These are phyloP conservation scores for Przewalskia tangutica DNA, from an alignment of 257 asterid genomes.

Conservation along the genomic window DNA sequence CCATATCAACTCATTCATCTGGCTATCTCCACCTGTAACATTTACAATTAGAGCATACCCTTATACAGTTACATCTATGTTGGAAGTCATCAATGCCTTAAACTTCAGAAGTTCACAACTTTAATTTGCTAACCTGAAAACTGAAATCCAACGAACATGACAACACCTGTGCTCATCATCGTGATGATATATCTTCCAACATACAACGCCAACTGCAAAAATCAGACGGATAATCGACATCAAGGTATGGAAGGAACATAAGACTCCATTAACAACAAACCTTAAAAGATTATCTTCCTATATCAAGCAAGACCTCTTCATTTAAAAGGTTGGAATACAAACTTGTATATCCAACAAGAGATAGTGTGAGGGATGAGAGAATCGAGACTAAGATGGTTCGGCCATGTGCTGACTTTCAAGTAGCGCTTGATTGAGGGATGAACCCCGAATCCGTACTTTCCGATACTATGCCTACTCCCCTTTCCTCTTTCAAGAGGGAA, in stretches of 20 bases:
- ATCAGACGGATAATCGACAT: background rate
- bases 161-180: constrained; percentile 82
- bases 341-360: background rate
- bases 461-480: no score
- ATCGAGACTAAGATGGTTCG: no score
- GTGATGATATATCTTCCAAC: constrained; percentile 82
- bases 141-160: constrained; percentile 77
- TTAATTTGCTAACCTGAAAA: constrained; percentile 59
- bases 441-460: no score
- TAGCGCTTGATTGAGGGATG: no score
- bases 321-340: background rate
- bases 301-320: background rate
- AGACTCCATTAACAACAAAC: background rate
- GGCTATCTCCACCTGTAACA: constrained; percentile 70
- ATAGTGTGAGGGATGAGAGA: no score
- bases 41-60: background rate
- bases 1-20: constrained; percentile 85
- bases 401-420: fast-evolving
- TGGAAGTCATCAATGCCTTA: background rate
- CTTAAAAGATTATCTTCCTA: background rate
- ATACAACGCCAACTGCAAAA: constrained; percentile 57
- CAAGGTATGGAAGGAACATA: background rate
- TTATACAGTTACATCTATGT: background rate
- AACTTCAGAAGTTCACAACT: background rate
- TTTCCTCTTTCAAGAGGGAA: no score